phyloP scores from a whole-genome alignment of 176 grass and related monocot species.

The Triticum monococcum region DNA sequence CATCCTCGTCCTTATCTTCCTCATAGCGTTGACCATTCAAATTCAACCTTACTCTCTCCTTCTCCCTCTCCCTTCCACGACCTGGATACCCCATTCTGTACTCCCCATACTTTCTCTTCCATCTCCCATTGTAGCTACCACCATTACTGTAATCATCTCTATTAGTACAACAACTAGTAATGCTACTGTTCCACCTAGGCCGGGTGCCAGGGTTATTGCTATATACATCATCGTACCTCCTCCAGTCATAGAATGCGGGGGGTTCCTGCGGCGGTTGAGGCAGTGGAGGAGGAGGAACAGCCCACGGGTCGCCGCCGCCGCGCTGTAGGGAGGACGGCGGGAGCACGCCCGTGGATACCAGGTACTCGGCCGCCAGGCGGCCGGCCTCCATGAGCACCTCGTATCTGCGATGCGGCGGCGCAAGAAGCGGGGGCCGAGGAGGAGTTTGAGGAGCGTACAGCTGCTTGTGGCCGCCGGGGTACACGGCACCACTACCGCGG shows the following conservation, averaged over 20 bases:
- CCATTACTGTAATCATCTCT: constrained; percentile 44
- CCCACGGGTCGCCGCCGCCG: constrained; percentile 28
- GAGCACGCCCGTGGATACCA: constrained; percentile 76
- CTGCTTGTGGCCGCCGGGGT: constrained; percentile 38
- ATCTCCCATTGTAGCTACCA: constrained; percentile 53
- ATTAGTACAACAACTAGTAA: constrained; percentile 10
- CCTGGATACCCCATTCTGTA: constrained; percentile 55
- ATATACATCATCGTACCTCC: constrained; percentile 66
- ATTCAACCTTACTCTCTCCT: constrained; percentile 42
- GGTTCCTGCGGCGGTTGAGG: constrained; percentile 25
- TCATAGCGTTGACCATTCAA: constrained; percentile 54
- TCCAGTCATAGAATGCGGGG: constrained; percentile 30
- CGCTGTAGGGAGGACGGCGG: constrained; percentile 54
- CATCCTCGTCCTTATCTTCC: constrained; percentile 62
- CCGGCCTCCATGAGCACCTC: constrained; percentile 92
- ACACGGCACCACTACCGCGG: constrained; percentile 26
- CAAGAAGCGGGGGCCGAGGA: constrained; percentile 1
- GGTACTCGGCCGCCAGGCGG: constrained; percentile 90
- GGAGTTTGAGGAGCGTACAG: not conserved
- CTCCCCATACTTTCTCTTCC: constrained; percentile 55
- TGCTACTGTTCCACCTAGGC: constrained; percentile 26
- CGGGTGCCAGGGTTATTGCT: constrained; percentile 29
- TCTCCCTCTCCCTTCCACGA: constrained; percentile 52
- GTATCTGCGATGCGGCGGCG: constrained; percentile 38
- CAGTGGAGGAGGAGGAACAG: constrained; percentile 14